These are phyloP conservation scores for Acanthamoeba sp. DNA, from an alignment of 208 protist species.

Conservation along the genomic window DNA sequence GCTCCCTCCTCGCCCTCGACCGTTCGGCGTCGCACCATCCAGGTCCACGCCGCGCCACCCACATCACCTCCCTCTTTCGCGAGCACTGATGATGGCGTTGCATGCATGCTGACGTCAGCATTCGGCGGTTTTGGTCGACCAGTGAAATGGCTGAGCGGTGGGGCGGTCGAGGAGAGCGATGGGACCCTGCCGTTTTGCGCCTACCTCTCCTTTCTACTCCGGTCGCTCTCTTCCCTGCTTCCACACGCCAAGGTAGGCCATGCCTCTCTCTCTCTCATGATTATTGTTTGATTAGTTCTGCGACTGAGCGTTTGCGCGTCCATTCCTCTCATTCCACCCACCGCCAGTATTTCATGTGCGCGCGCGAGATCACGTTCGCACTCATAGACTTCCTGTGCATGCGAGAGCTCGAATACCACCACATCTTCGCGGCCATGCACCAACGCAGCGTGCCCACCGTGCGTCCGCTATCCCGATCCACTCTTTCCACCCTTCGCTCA, in stretches of 20 bases:
- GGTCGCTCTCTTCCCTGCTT: neutral
- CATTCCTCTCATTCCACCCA: too few species aligned
- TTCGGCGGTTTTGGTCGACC: too few species aligned
- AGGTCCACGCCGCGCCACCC: neutral
- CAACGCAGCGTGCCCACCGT: neutral
- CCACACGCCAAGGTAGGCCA: neutral
- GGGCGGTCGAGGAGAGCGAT: neutral
- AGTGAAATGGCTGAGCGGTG: neutral
- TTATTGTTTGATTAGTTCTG: too few species aligned
- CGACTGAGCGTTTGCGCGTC: too few species aligned
- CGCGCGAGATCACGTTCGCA: slow-evolving; percentile 10
- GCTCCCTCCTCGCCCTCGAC: neutral
- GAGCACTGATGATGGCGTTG: too few species aligned
- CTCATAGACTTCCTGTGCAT: neutral
- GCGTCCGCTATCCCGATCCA: neutral
- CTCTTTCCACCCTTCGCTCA: neutral
- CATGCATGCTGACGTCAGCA: neutral
- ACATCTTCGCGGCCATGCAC: slow-evolving; percentile 16
- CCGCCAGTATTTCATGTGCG: neutral
- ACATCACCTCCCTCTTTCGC: too few species aligned
- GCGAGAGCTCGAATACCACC: neutral
- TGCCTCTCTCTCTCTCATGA: neutral
- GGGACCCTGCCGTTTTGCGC: neutral
- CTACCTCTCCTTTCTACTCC: neutral
- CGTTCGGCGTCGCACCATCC: neutral